A percentile compares a stretch with the other conserved stretches of the same genome.
Conservation (phyloP, 352 stramenopile species). For the Phytophthora hibernalis region DNA sequence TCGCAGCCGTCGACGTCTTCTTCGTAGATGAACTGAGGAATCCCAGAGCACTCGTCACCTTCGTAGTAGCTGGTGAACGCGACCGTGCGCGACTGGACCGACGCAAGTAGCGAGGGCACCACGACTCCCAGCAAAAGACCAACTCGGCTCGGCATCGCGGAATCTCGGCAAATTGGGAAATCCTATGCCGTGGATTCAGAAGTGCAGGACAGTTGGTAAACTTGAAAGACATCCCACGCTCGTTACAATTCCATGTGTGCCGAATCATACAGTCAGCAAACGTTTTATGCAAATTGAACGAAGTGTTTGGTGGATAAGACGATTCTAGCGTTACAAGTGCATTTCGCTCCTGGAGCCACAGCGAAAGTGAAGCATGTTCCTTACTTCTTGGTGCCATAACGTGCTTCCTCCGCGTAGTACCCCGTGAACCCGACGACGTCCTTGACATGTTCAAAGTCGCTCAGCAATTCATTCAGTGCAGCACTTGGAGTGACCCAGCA, state of each 20-base stretch:
- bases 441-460: constrained; percentile 90
- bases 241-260: too few species aligned
- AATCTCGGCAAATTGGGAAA: background rate
- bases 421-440: constrained; percentile 93
- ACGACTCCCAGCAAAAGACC: background rate
- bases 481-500: constrained; percentile 32
- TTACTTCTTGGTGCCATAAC: constrained; percentile 28
- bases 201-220: background rate
- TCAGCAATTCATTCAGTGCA: constrained; percentile 83
- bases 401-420: constrained; percentile 86
- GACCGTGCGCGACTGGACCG: constrained; percentile 11
- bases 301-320: background rate
- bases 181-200: background rate
- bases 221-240: too few species aligned
- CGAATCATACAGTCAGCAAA: background rate
- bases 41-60: constrained; percentile 14
- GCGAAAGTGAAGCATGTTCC: background rate
- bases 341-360: background rate
- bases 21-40: constrained; percentile 31
- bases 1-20: constrained; percentile 25
- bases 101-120: background rate
- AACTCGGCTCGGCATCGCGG: background rate
- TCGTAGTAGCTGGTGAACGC: constrained; percentile 32
- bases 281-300: background rate
- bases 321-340: background rate